Evolutionary conservation across 345 rosid genomes (phyloP).

Genomic region (Toxicodendron radicans): DNA sequence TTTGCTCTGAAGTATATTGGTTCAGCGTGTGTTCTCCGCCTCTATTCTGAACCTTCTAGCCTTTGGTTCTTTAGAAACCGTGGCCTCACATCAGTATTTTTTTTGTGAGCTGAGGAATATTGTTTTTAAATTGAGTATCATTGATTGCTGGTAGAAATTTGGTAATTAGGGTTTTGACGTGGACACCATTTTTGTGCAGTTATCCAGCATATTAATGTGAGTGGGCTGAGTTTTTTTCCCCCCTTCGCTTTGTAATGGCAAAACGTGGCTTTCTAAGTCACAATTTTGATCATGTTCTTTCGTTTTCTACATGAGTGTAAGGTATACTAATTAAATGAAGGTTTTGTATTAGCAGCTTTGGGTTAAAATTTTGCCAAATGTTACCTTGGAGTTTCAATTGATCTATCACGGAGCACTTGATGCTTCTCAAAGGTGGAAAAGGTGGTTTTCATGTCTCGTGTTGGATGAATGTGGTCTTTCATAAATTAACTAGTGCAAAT

Average conservation of each 20-base stretch:
- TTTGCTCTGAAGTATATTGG: neutral
- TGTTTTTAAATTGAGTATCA: neutral
- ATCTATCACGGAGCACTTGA: neutral
- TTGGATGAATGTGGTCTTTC: neutral
- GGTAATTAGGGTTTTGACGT: constrained; percentile 6
- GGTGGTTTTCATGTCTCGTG: neutral
- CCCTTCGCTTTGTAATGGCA: neutral
- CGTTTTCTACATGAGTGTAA: neutral
- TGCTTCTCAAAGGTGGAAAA: neutral
- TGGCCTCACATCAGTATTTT: neutral
- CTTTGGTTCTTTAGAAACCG: neutral
- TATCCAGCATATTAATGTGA: neutral
- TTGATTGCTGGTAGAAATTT: neutral
- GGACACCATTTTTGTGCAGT: neutral
- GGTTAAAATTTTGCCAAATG: constrained; percentile 3
- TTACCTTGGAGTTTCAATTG: neutral
- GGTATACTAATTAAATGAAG: neutral
- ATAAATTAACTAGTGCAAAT: neutral
- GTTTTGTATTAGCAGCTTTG: neutral
- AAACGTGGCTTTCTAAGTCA: neutral
- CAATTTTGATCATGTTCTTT: neutral
- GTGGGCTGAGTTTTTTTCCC: neutral
- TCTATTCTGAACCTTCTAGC: neutral
- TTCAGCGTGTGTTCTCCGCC: constrained; percentile 3
- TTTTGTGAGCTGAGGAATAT: constrained; percentile 11